A percentile compares a stretch with the other conserved stretches of the same genome.
Evolutionary conservation across 345 rosid genomes (phyloP).

Genomic region (Camelina neglecta): DNA sequence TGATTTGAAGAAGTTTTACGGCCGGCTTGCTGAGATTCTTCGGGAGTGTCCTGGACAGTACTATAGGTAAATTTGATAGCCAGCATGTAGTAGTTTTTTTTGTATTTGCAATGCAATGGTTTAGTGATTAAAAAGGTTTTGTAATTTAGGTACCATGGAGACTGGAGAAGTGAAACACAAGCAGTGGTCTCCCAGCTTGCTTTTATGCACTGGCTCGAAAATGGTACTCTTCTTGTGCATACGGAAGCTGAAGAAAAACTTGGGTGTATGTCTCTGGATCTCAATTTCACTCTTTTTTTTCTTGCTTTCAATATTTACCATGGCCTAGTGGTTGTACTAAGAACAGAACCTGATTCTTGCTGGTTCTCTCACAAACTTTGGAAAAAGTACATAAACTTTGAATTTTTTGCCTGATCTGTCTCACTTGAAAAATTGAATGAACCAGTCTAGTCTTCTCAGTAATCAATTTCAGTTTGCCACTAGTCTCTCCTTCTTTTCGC

Average conservation of each 20-base stretch:
- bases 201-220: constrained; percentile 92
- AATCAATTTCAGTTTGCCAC: not conserved
- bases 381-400: not conserved
- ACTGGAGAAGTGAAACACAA: constrained; percentile 95
- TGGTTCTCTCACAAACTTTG: not conserved
- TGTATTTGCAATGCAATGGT: not conserved
- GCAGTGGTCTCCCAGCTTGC: constrained; percentile 83
- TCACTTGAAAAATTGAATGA: not conserved
- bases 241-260: constrained; percentile 75
- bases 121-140: constrained; percentile 27
- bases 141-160: constrained; percentile 79
- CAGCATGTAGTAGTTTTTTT: not conserved
- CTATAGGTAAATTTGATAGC: constrained; percentile 56
- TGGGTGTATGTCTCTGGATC: constrained; percentile 64
- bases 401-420: not conserved
- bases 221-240: constrained; percentile 77
- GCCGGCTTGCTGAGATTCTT: constrained; percentile 61
- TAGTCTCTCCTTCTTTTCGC: not conserved
- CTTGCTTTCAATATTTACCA: not conserved
- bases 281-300: constrained; percentile 6
- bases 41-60: constrained; percentile 73
- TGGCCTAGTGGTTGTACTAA: not conserved
- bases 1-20: constrained; percentile 62
- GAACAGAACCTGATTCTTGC: not conserved
- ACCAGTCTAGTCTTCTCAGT: not conserved